A percentile compares a stretch with the other conserved stretches of the same genome.
These are phyloP conservation scores for Camellia granthamiana DNA, from an alignment of 148 eudicot species.

Conservation along the genomic window DNA sequence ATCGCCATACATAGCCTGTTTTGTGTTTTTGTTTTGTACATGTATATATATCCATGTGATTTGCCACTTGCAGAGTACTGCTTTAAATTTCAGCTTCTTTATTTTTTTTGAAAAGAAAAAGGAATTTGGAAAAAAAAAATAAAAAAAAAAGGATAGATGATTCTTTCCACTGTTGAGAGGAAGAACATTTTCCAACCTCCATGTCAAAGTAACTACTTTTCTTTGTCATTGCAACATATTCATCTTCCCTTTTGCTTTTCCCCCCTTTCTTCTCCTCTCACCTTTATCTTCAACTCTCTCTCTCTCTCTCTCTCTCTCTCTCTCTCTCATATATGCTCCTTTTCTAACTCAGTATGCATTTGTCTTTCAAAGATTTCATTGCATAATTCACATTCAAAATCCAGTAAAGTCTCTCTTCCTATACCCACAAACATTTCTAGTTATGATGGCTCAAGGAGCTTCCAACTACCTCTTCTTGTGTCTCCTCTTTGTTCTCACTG, in stretches of 20 bases:
- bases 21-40: neutral
- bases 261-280: slow-evolving; percentile 13
- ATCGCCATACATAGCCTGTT: too few species aligned
- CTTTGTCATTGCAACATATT: slow-evolving; percentile 26
- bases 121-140: neutral
- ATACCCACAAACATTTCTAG: slow-evolving; percentile 25
- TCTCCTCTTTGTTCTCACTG: slow-evolving; percentile 28
- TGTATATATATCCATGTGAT: slow-evolving; percentile 8
- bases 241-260: slow-evolving; percentile 34
- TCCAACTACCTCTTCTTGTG: slow-evolving; percentile 30
- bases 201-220: slow-evolving; percentile 39
- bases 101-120: slow-evolving; percentile 10
- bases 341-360: slow-evolving; percentile 11
- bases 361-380: slow-evolving; percentile 19
- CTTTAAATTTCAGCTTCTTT: too few species aligned
- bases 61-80: neutral
- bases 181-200: slow-evolving; percentile 31
- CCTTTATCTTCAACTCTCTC: slow-evolving; percentile 9
- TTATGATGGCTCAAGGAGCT: slow-evolving; percentile 43
- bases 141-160: slow-evolving; percentile 12
- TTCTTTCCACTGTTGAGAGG: slow-evolving; percentile 22
- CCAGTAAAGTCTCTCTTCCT: slow-evolving; percentile 20
- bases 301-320: neutral
- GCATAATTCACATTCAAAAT: slow-evolving; percentile 22
- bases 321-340: slow-evolving; percentile 17